Evolutionary conservation across 768 basidiomycete species (phyloP).

Genomic region (Agaricus subrufescens): DNA sequence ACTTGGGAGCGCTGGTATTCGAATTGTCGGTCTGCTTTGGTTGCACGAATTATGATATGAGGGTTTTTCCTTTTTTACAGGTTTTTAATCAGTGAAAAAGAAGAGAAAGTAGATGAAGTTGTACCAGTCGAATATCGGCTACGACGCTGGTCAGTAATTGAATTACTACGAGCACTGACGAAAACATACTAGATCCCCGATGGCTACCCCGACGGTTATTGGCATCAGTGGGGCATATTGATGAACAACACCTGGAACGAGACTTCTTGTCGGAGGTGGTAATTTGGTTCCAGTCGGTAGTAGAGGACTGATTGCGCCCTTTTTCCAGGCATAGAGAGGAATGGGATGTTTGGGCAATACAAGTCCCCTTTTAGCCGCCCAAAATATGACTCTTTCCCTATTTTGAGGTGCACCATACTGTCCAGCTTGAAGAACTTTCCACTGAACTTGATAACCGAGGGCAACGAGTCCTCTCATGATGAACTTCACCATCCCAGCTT

Average conservation of each 20-base stretch:
- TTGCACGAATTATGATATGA: conserved; percentile 32
- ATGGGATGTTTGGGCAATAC: conserved; percentile 58
- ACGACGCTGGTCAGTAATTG: background rate
- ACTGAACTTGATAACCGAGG: conserved; percentile 72
- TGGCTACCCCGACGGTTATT: conserved; percentile 61
- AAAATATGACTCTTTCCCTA: conserved; percentile 64
- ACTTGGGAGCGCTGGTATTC: conserved; percentile 26
- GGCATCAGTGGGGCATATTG: conserved; percentile 57
- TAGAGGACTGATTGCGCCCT: conserved; percentile 24
- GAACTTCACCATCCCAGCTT: conserved; percentile 62
- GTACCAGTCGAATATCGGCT: background rate
- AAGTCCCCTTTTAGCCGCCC: conserved; percentile 55
- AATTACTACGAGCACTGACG: background rate
- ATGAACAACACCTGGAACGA: conserved; percentile 30
- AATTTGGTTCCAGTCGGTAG: conserved; percentile 42
- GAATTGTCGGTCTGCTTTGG: conserved; percentile 7
- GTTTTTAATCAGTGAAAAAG: conserved; percentile 5
- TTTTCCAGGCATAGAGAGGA: conserved; percentile 51
- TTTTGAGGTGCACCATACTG: conserved; percentile 72
- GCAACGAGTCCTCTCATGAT: conserved; percentile 54
- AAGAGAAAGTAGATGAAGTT: conserved; percentile 2
- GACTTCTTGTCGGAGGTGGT: conserved; percentile 39
- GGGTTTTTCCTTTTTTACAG: conserved; percentile 49
- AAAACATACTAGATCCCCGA: conserved; percentile 59
- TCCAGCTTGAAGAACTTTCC: conserved; percentile 62